Percentiles rank a stretch among this genome's conserved stretches.
phyloP scores from a whole-genome alignment of 2,329 filamentous ascomycete species.

The Apiospora malaysiana region DNA sequence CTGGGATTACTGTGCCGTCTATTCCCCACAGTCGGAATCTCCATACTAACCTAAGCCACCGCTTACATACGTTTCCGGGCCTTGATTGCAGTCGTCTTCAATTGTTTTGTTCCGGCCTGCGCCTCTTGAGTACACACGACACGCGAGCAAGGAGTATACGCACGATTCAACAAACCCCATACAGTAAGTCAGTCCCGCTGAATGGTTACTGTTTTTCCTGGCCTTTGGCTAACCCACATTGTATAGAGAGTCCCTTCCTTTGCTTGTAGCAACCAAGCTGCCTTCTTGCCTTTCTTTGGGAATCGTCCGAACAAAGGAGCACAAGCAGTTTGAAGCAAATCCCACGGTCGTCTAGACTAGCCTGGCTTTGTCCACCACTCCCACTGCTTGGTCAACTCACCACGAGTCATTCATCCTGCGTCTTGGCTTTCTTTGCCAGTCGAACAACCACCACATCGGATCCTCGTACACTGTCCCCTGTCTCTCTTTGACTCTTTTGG shows the following conservation, averaged over 20 bases:
- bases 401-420: constrained; percentile 15
- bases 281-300: neutral
- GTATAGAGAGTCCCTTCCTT: neutral
- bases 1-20: neutral
- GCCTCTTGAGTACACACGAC: neutral
- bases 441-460: neutral
- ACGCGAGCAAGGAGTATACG: neutral
- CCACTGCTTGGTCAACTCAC: too few species aligned
- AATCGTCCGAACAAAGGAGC: neutral
- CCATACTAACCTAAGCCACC: neutral
- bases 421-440: neutral
- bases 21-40: neutral
- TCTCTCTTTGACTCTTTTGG: neutral
- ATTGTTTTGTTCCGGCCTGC: neutral
- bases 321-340: neutral
- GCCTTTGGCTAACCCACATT: neutral
- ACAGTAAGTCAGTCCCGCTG: neutral
- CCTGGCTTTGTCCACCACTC: neutral
- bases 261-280: neutral
- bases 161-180: neutral
- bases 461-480: neutral
- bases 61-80: too few species aligned
- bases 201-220: too few species aligned
- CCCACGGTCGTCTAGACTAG: neutral
- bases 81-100: neutral